These are phyloP conservation scores for Leptosphaerulina australis DNA, from an alignment of 2,329 filamentous ascomycete species.

Conservation along the genomic window DNA sequence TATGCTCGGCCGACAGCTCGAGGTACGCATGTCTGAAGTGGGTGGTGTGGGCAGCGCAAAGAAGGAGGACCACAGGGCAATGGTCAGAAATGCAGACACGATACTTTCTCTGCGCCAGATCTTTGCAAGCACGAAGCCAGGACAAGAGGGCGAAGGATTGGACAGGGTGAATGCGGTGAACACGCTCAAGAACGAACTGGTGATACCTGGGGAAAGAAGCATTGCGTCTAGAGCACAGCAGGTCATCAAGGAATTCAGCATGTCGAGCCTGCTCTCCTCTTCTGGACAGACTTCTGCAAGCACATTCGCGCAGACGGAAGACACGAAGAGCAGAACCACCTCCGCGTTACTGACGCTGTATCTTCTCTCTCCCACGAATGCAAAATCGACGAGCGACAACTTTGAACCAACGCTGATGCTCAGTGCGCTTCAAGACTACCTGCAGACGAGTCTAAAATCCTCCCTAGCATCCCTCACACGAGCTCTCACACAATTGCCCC, in stretches of 20 bases:
- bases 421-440: constrained; percentile 77
- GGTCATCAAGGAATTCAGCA: constrained; percentile 81
- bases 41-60: constrained; percentile 55
- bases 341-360: constrained; percentile 80
- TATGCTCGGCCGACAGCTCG: constrained; percentile 81
- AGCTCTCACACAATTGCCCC: constrained; percentile 78
- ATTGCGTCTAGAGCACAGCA: constrained; percentile 78
- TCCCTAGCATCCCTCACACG: constrained; percentile 76
- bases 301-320: constrained; percentile 69
- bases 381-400: constrained; percentile 54
- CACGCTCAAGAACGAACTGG: constrained; percentile 70
- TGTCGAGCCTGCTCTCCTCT: constrained; percentile 61
- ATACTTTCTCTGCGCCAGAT: constrained; percentile 77
- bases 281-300: constrained; percentile 44
- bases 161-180: constrained; percentile 74
- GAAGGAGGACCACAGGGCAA: constrained; percentile 75
- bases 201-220: constrained; percentile 73
- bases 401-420: constrained; percentile 75
- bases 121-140: constrained; percentile 68
- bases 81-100: constrained; percentile 82
- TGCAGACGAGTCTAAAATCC: constrained; percentile 79
- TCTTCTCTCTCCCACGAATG: constrained; percentile 73
- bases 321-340: constrained; percentile 73
- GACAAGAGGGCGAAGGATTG: constrained; percentile 78
- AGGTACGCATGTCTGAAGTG: constrained; percentile 80